These are phyloP conservation scores for Ceratobasidium sp. DNA, from an alignment of 1,284 basidiomycete species.

Conservation along the genomic window DNA sequence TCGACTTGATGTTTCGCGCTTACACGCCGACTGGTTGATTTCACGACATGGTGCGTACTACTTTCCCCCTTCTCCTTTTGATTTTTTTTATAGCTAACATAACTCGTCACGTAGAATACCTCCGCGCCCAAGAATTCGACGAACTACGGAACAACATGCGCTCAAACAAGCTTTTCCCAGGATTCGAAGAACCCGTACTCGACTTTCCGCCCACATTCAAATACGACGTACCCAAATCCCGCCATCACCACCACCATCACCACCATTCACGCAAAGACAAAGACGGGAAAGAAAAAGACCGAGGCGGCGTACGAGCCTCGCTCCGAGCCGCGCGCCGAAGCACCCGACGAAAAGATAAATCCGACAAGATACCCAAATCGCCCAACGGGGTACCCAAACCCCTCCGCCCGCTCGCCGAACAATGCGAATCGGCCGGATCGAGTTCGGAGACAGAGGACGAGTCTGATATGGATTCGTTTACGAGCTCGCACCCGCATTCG, in stretches of 20 bases:
- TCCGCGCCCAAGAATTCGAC: slow-evolving; percentile 57
- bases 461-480: slow-evolving; percentile 42
- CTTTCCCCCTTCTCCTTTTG: neutral
- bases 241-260: slow-evolving; percentile 12
- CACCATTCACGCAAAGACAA: slow-evolving; percentile 26
- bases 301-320: slow-evolving; percentile 32
- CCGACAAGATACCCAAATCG: slow-evolving; percentile 22
- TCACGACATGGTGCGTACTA: slow-evolving; percentile 54
- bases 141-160: slow-evolving; percentile 60
- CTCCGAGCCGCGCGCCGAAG: slow-evolving; percentile 22
- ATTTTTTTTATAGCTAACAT: neutral
- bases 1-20: slow-evolving; percentile 63
- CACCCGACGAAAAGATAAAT: slow-evolving; percentile 32
- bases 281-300: slow-evolving; percentile 21
- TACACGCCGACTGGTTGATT: slow-evolving; percentile 62
- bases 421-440: slow-evolving; percentile 32
- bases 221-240: slow-evolving; percentile 57
- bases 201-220: slow-evolving; percentile 59
- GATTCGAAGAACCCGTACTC: slow-evolving; percentile 58
- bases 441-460: slow-evolving; percentile 45
- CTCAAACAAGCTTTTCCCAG: slow-evolving; percentile 53
- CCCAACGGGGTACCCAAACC: neutral
- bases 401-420: slow-evolving; percentile 26
- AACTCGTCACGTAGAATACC: slow-evolving; percentile 45
- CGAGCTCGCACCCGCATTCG: slow-evolving; percentile 7